Percentiles rank a stretch among this genome's conserved stretches.
Evolutionary conservation across 176 grass and related monocot genomes (phyloP).

Genomic region (Oryza glumipatula): DNA sequence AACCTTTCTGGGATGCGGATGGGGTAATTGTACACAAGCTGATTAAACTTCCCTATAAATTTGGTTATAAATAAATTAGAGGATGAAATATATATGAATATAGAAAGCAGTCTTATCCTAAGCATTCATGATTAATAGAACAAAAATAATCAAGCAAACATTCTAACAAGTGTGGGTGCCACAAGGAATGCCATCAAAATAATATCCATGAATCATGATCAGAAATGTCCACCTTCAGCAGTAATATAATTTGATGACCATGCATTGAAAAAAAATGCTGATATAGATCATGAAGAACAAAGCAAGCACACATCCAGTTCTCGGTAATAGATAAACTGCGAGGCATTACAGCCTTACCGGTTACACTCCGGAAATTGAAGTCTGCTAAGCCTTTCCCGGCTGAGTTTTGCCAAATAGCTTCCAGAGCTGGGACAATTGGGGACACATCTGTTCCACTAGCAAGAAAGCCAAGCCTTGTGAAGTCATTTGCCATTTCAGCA

Average conservation of each 20-base stretch:
- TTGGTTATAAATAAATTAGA: slow-evolving; percentile 8
- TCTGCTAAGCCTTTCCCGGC: slow-evolving; percentile 93
- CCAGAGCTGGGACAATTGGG: slow-evolving; percentile 91
- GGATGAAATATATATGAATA: too few species aligned
- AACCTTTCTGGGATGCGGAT: slow-evolving; percentile 98
- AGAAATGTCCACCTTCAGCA: too few species aligned
- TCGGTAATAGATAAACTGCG: neutral
- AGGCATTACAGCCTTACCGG: slow-evolving; percentile 55
- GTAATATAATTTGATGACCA: too few species aligned
- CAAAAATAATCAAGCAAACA: too few species aligned
- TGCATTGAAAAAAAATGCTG: too few species aligned
- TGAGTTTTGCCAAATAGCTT: slow-evolving; percentile 99
- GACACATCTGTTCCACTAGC: slow-evolving; percentile 91
- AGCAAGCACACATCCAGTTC: slow-evolving; percentile 23
- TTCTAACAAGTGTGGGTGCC: too few species aligned
- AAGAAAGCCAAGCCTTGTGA: slow-evolving; percentile 97
- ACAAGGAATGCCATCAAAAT: too few species aligned
- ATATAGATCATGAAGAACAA: neutral
- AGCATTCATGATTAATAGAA: too few species aligned
- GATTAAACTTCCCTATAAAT: slow-evolving; percentile 93
- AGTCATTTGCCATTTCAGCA: slow-evolving; percentile 99
- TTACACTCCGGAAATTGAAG: slow-evolving; percentile 98
- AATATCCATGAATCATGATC: too few species aligned
- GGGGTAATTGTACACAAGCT: slow-evolving; percentile 95
- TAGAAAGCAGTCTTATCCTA: too few species aligned